Evolutionary conservation across 148 eudicot genomes (phyloP).

Genomic region (Nyssa sinensis): DNA sequence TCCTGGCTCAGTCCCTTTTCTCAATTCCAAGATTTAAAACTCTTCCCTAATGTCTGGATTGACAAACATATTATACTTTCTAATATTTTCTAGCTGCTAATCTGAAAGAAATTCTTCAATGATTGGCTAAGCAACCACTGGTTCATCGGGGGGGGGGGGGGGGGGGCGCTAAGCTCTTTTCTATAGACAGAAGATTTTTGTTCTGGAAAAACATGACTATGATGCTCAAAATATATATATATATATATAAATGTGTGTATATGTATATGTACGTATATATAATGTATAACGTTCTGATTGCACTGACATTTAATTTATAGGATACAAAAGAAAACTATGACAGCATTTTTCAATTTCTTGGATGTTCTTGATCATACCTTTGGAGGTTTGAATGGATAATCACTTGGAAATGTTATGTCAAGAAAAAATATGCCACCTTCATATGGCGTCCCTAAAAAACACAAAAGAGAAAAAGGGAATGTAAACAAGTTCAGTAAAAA

Average conservation of each 20-base stretch:
- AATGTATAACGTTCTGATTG: neutral
- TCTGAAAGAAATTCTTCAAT: neutral
- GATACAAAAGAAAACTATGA: neutral
- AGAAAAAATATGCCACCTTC: conserved; percentile 89
- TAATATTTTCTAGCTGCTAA: neutral
- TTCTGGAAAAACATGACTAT: neutral
- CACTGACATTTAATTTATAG: neutral
- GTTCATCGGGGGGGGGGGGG: no score
- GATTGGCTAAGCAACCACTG: no score
- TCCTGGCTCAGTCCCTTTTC: no score
- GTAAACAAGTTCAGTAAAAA: neutral
- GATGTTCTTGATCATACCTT: conserved; percentile 40
- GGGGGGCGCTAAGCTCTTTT: no score
- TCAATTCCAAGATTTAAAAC: neutral
- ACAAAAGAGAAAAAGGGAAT: conserved; percentile 14
- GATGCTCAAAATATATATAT: no score
- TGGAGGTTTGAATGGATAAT: conserved; percentile 94
- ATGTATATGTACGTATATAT: no score
- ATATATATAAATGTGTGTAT: no score
- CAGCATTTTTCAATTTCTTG: neutral
- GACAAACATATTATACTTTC: neutral
- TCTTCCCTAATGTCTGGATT: neutral
- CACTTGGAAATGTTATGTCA: conserved; percentile 77
- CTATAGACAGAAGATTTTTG: no score
- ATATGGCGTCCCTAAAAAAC: conserved; percentile 80